A percentile compares a stretch with the other conserved stretches of the same genome.
Conservation (phyloP, 768 basidiomycete genomes). For the Suillus occidentalis region DNA sequence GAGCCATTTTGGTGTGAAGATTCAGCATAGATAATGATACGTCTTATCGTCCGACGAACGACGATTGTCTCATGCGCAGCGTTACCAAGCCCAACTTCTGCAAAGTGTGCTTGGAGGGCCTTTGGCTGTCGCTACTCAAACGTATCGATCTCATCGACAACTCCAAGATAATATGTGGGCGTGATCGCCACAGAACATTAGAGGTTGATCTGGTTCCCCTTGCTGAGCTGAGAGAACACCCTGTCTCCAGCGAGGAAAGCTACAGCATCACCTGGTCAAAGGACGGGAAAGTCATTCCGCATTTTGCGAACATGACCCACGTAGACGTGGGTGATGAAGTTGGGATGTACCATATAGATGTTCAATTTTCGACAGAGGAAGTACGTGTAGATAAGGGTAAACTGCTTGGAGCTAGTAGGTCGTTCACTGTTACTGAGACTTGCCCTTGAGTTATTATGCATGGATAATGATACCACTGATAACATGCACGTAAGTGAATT, state of each 20-base stretch:
- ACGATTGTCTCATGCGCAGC: conserved; percentile 79
- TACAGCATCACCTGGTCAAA: conserved; percentile 60
- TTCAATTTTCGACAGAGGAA: conserved; percentile 56
- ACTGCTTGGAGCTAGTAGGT: conserved; percentile 27
- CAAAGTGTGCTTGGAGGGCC: conserved; percentile 68
- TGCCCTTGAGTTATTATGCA: conserved; percentile 1
- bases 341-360: conserved; percentile 46
- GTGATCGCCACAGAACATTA: conserved; percentile 32
- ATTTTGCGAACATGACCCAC: conserved; percentile 50
- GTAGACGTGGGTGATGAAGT: conserved; percentile 39
- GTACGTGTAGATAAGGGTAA: conserved; percentile 48
- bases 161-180: conserved; percentile 40
- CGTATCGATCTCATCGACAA: conserved; percentile 63
- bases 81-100: conserved; percentile 74
- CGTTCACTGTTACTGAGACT: conserved; percentile 11
- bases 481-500: neutral
- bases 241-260: conserved; percentile 38
- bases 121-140: conserved; percentile 66
- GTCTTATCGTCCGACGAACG: conserved; percentile 78
- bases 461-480: conserved; percentile 9
- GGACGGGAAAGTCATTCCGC: conserved; percentile 43
- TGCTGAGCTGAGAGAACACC: conserved; percentile 49
- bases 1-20: conserved; percentile 31
- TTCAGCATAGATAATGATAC: conserved; percentile 59
- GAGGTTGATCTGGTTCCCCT: conserved; percentile 58